Evolutionary conservation across 768 basidiomycete genomes (phyloP).

Genomic region (Auricularia sp.): DNA sequence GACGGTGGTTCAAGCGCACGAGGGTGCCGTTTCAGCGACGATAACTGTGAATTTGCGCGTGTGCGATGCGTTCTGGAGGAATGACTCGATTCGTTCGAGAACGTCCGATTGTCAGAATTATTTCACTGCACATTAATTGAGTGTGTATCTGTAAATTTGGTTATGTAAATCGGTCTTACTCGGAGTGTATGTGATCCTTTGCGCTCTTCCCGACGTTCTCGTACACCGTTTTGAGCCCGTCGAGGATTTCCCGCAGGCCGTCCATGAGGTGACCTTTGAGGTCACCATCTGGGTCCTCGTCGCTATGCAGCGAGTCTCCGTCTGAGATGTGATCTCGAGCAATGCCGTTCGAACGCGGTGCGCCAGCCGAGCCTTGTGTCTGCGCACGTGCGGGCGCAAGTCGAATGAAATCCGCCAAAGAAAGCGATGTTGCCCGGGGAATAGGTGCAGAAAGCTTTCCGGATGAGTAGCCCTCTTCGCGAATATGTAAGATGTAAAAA

Average conservation of each 20-base stretch:
- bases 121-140: conserved; percentile 50
- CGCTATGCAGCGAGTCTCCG: conserved; percentile 1
- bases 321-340: background rate
- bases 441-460: conserved; percentile 35
- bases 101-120: conserved; percentile 84
- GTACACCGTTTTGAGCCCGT: conserved; percentile 92
- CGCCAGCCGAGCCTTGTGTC: conserved; percentile 17
- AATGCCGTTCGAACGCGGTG: background rate
- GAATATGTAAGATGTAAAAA: conserved; percentile 73
- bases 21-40: conserved; percentile 90
- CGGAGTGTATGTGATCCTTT: conserved; percentile 94
- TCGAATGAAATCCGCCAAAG: conserved; percentile 72
- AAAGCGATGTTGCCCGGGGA: conserved; percentile 35
- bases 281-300: conserved; percentile 2
- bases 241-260: conserved; percentile 91
- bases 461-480: conserved; percentile 89
- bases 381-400: conserved; percentile 59
- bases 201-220: conserved; percentile 91
- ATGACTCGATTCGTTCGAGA: conserved; percentile 91
- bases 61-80: conserved; percentile 83
- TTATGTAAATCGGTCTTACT: conserved; percentile 41
- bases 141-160: background rate
- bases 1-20: conserved; percentile 38
- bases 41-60: conserved; percentile 92
- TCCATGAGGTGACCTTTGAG: conserved; percentile 93